These are phyloP conservation scores for Cladochytrium replicatum DNA, from an alignment of 192 early-diverging fungal species.

Conservation along the genomic window DNA sequence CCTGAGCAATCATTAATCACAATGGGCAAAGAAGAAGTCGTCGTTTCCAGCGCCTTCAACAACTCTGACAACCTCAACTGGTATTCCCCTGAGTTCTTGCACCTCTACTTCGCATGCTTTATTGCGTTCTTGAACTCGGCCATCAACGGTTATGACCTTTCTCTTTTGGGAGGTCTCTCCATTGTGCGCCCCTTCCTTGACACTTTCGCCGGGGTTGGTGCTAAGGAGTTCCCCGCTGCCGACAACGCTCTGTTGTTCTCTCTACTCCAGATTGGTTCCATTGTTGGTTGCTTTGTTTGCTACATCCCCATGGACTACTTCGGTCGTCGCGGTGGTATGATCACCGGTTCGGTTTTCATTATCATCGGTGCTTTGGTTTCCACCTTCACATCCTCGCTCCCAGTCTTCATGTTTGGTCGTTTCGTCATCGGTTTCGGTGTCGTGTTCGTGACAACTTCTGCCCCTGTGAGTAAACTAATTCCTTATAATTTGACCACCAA, in stretches of 20 bases:
- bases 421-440: constrained; percentile 30
- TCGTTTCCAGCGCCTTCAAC: no score
- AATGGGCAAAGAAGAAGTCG: no score
- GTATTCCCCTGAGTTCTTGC: no score
- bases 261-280: constrained; percentile 8
- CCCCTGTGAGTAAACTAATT: no score
- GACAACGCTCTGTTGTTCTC: constrained; percentile 4
- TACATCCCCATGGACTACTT: constrained; percentile 12
- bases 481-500: no score
- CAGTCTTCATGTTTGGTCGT: constrained; percentile 14
- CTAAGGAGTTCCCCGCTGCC: constrained; percentile 2
- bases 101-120: no score
- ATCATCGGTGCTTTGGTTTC: constrained; percentile 13
- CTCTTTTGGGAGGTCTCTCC: constrained; percentile 9
- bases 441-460: constrained; percentile 16
- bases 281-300: constrained; percentile 8
- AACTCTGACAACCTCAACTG: no score
- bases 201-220: constrained; percentile 7
- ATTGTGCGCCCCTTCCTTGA: constrained; percentile 5
- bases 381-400: constrained; percentile 2
- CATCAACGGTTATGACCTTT: constrained; percentile 19
- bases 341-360: constrained; percentile 12
- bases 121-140: no score
- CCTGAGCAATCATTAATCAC: no score
- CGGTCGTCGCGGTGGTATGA: constrained; percentile 14